Percentiles rank a stretch among this genome's conserved stretches.
Evolutionary conservation across 768 basidiomycete genomes (phyloP).

Genomic region (Porpolomopsis calyptriformis): DNA sequence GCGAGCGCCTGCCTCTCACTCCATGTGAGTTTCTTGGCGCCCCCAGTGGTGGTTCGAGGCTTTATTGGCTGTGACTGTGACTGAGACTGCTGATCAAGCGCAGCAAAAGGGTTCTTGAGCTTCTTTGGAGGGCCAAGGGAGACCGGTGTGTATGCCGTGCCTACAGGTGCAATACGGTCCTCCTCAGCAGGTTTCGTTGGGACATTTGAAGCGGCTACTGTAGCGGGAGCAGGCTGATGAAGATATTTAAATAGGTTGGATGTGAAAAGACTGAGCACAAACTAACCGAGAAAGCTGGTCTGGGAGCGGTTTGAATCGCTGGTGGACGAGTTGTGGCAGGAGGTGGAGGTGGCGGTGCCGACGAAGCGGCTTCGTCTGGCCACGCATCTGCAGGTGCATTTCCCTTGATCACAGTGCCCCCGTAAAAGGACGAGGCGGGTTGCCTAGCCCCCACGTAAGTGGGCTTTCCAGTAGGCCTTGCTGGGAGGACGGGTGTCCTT

Average conservation of each 20-base stretch:
- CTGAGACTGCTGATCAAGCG: slow-evolving; percentile 42
- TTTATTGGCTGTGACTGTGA: slow-evolving; percentile 18
- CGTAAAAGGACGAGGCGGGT: slow-evolving; percentile 36
- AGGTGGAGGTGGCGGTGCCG: slow-evolving; percentile 30
- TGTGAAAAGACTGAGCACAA: neutral
- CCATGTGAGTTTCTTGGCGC: slow-evolving; percentile 82
- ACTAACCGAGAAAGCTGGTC: slow-evolving; percentile 30
- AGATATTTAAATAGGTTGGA: neutral
- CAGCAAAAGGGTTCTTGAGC: slow-evolving; percentile 73
- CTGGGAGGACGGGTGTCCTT: slow-evolving; percentile 26
- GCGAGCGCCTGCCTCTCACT: slow-evolving; percentile 85
- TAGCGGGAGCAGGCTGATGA: slow-evolving; percentile 21
- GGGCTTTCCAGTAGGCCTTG: slow-evolving; percentile 35
- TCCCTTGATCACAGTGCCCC: slow-evolving; percentile 25
- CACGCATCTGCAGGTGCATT: slow-evolving; percentile 48
- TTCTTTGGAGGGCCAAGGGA: slow-evolving; percentile 77
- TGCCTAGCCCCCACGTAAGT: slow-evolving; percentile 30
- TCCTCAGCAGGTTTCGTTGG: slow-evolving; percentile 66
- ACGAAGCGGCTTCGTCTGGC: slow-evolving; percentile 36
- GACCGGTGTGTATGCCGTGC: slow-evolving; percentile 85
- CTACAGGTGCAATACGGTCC: slow-evolving; percentile 77
- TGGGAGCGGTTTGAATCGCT: slow-evolving; percentile 29
- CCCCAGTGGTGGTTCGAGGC: slow-evolving; percentile 18
- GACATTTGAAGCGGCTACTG: slow-evolving; percentile 34
- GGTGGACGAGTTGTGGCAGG: slow-evolving; percentile 41